Evolutionary conservation across 257 asterid genomes (phyloP).

Genomic region (Ocimum tenuiflorum): DNA sequence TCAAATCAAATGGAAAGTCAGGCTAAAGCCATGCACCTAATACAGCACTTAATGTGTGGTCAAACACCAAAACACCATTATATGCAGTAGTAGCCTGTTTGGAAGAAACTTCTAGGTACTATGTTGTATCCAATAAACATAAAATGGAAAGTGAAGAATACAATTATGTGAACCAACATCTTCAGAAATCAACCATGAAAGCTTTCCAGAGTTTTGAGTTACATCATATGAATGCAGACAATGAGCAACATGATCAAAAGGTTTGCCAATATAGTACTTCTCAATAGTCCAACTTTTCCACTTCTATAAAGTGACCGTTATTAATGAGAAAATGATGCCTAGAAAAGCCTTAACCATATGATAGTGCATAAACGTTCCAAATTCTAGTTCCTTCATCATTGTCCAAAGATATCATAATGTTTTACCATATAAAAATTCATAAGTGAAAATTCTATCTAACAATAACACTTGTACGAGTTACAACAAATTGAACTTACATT

Average conservation of each 20-base stretch:
- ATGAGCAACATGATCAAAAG: too few relatives aligned
- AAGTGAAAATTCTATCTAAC: not conserved
- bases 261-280: too few relatives aligned
- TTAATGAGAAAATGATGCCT: too few relatives aligned
- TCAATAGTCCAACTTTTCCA: too few relatives aligned
- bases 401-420: not conserved
- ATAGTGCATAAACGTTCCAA: not conserved
- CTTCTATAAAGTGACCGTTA: too few relatives aligned
- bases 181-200: too few relatives aligned
- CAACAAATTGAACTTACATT: conserved; percentile 34
- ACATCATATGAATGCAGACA: too few relatives aligned
- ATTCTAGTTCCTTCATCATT: not conserved
- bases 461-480: not conserved
- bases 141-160: not conserved
- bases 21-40: not conserved
- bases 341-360: not conserved
- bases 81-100: not conserved
- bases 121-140: not conserved
- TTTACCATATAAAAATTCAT: not conserved
- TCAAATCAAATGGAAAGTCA: not conserved
- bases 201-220: too few relatives aligned
- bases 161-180: too few relatives aligned
- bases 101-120: not conserved
- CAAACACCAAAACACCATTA: not conserved
- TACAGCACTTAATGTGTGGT: not conserved